Percentiles rank a stretch among this genome's conserved stretches.
phyloP scores from a whole-genome alignment of 2,329 filamentous ascomycete species.

The Cylindrodendrum hubeiense region DNA sequence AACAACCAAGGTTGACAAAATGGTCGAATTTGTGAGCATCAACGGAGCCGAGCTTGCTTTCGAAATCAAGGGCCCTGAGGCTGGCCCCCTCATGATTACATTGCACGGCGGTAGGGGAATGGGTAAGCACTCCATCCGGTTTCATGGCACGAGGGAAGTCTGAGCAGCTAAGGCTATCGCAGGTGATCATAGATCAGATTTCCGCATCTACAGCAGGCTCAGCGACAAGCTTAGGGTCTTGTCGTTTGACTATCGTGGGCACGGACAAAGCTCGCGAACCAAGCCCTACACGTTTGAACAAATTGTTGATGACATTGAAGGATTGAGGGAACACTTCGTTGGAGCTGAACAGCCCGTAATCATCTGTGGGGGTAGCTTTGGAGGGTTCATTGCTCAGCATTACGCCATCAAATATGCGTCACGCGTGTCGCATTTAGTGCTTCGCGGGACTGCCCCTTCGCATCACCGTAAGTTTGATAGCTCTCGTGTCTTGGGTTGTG shows the following conservation, averaged over 20 bases:
- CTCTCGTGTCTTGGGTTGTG: too few species aligned
- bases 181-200: slow-evolving; percentile 33
- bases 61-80: slow-evolving; percentile 21
- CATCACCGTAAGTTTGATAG: slow-evolving; percentile 30
- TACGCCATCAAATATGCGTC: slow-evolving; percentile 32
- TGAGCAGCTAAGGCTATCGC: neutral
- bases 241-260: slow-evolving; percentile 35
- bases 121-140: slow-evolving; percentile 17
- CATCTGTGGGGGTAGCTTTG: slow-evolving; percentile 35
- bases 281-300: slow-evolving; percentile 37
- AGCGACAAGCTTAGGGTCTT: slow-evolving; percentile 24
- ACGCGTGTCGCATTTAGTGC: slow-evolving; percentile 25
- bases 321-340: slow-evolving; percentile 23
- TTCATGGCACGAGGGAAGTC: too few species aligned
- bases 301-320: slow-evolving; percentile 34
- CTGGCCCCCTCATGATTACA: slow-evolving; percentile 33
- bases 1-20: too few species aligned
- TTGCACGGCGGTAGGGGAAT: slow-evolving; percentile 36
- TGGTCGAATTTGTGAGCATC: slow-evolving; percentile 22
- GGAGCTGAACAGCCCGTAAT: slow-evolving; percentile 19
- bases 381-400: slow-evolving; percentile 34
- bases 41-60: slow-evolving; percentile 33
- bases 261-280: slow-evolving; percentile 34
- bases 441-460: slow-evolving; percentile 32
- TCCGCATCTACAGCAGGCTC: slow-evolving; percentile 27